Percentiles rank a stretch among this genome's conserved stretches.
Evolutionary conservation across 2,329 filamentous ascomycete genomes (phyloP).

Genomic region (Neoascochyta sp.): DNA sequence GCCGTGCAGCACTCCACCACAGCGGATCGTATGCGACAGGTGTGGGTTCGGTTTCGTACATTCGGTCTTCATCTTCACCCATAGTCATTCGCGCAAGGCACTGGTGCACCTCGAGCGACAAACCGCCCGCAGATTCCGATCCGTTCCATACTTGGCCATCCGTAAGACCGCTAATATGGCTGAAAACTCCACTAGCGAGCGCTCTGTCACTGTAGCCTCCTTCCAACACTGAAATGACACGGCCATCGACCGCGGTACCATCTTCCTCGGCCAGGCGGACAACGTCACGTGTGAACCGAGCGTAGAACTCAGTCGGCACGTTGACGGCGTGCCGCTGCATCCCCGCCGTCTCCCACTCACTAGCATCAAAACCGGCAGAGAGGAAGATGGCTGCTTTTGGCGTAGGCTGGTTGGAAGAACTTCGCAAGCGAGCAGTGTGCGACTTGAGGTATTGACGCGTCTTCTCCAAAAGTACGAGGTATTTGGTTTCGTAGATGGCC

Average conservation of each 20-base stretch:
- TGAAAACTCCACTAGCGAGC: slow-evolving; percentile 80
- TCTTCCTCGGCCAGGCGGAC: slow-evolving; percentile 78
- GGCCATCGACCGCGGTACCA: slow-evolving; percentile 71
- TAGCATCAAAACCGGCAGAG: slow-evolving; percentile 94
- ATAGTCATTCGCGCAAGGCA: slow-evolving; percentile 46
- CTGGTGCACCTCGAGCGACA: slow-evolving; percentile 58
- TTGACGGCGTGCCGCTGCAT: slow-evolving; percentile 98
- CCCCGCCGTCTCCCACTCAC: slow-evolving; percentile 83
- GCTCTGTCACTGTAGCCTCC: slow-evolving; percentile 95
- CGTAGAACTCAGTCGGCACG: slow-evolving; percentile 95
- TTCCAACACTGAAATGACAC: slow-evolving; percentile 89
- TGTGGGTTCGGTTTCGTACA: slow-evolving; percentile 17
- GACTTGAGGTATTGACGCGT: slow-evolving; percentile 69
- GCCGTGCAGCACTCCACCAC: slow-evolving; percentile 44
- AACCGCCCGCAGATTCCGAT: slow-evolving; percentile 41
- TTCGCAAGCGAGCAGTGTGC: slow-evolving; percentile 64
- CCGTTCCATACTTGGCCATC: slow-evolving; percentile 46
- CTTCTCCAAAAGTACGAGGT: slow-evolving; percentile 74
- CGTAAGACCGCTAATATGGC: slow-evolving; percentile 80
- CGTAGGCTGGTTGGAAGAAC: slow-evolving; percentile 54
- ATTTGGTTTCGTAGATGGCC: slow-evolving; percentile 77
- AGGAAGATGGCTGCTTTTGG: slow-evolving; percentile 89
- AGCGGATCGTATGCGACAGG: slow-evolving; percentile 36
- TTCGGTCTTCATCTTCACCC: slow-evolving; percentile 15
- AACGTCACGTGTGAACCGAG: slow-evolving; percentile 81